Conservation (phyloP, 352 stramenopile genomes). For the Phytopythium cucurbitacearum region DNA sequence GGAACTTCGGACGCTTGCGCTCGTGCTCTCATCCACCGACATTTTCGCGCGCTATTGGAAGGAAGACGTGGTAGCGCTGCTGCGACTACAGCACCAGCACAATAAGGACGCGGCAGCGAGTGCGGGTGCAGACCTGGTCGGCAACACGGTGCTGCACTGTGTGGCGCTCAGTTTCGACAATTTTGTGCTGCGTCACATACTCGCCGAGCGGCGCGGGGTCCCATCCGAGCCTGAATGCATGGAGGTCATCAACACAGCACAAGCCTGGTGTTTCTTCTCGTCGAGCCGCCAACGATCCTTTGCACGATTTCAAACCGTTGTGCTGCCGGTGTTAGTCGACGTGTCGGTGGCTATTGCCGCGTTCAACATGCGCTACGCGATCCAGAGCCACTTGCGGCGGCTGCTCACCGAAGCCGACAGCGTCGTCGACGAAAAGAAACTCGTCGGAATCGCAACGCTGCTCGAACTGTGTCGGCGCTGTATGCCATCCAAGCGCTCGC, state of each 20-base stretch:
- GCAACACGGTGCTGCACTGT: conserved; percentile 12
- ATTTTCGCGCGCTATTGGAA: conserved; percentile 74
- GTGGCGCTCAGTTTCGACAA: conserved; percentile 23
- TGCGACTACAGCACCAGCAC: conserved; percentile 61
- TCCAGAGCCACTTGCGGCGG: conserved; percentile 62
- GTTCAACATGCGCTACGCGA: conserved; percentile 67
- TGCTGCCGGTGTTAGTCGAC: conserved; percentile 42
- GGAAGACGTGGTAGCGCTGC: conserved; percentile 48
- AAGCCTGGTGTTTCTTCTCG: conserved; percentile 78
- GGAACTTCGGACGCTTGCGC: conserved; percentile 42
- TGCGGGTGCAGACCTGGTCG: background rate
- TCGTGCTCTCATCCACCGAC: conserved; percentile 48
- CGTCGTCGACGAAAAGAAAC: conserved; percentile 68
- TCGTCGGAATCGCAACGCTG: conserved; percentile 55
- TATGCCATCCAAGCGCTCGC: background rate
- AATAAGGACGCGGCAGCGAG: conserved; percentile 45
- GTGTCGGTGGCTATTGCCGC: conserved; percentile 52
- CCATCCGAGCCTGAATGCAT: conserved; percentile 60
- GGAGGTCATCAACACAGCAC: conserved; percentile 79
- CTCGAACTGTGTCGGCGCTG: conserved; percentile 13
- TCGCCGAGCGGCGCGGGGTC: conserved; percentile 24
- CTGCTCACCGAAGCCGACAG: conserved; percentile 55
- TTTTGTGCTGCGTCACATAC: conserved; percentile 44
- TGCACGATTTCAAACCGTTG: conserved; percentile 21
- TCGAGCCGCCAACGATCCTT: conserved; percentile 23